Conservation (phyloP, 2,329 filamentous ascomycete species). For the Talaromyces rugulosus region DNA sequence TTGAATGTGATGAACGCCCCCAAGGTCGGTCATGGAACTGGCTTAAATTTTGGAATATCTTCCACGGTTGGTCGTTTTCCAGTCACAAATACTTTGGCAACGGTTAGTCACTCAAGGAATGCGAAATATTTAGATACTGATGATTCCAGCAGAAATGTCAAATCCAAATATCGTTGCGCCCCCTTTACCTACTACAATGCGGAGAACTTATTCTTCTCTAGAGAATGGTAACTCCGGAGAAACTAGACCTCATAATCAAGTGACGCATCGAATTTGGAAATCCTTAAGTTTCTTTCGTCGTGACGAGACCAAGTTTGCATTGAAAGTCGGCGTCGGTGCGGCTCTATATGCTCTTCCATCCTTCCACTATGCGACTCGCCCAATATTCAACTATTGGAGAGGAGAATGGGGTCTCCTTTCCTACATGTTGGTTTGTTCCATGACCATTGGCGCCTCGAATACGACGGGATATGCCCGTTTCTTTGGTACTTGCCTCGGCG, state of each 20-base stretch:
- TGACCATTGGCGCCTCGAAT: conserved; percentile 95
- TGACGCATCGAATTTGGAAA: conserved; percentile 51
- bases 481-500: conserved; percentile 78
- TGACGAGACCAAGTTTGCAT: conserved; percentile 71
- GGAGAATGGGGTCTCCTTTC: conserved; percentile 96
- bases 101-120: not conserved
- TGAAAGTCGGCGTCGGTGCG: conserved; percentile 90
- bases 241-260: conserved; percentile 21
- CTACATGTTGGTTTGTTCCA: conserved; percentile 96
- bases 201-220: conserved; percentile 3
- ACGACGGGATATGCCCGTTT: conserved; percentile 86
- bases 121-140: not conserved
- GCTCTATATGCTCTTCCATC: conserved; percentile 84
- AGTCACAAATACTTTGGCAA: not conserved
- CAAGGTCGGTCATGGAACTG: conserved; percentile 73
- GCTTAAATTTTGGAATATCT: conserved; percentile 69
- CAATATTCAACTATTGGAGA: conserved; percentile 80
- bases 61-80: conserved; percentile 3
- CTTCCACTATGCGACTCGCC: conserved; percentile 73
- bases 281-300: conserved; percentile 55
- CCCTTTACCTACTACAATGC: conserved; percentile 13
- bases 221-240: conserved; percentile 7
- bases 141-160: not conserved
- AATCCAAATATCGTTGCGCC: conserved; percentile 2
- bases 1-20: conserved; percentile 58